Conservation (phyloP, 495 filamentous ascomycete species). For the Sabuloglossum arenarium region DNA sequence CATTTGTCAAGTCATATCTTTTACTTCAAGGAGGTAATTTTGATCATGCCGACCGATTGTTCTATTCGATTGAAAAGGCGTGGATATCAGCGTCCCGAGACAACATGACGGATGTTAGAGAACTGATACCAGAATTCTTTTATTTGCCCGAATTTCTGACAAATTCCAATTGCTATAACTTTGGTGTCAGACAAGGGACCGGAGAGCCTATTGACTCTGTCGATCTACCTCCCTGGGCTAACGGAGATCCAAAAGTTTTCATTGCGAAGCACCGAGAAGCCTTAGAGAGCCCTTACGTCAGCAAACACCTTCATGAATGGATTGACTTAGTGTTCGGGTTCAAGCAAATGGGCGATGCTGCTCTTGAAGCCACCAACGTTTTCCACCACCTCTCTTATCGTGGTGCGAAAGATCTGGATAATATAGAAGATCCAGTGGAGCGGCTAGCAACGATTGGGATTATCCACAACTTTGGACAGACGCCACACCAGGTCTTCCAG, state of each 20-base stretch:
- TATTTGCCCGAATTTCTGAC: slow-evolving; percentile 83
- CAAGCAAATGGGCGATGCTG: slow-evolving; percentile 88
- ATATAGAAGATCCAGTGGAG: slow-evolving; percentile 73
- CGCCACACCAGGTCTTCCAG: slow-evolving; percentile 82
- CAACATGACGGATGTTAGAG: slow-evolving; percentile 83
- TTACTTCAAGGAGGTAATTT: slow-evolving; percentile 92
- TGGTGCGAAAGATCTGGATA: slow-evolving; percentile 79
- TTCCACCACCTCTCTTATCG: slow-evolving; percentile 92
- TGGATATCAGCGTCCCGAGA: slow-evolving; percentile 80
- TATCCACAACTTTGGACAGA: slow-evolving; percentile 97
- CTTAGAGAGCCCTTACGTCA: slow-evolving; percentile 85
- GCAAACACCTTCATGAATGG: slow-evolving; percentile 77
- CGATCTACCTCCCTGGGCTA: slow-evolving; percentile 81
- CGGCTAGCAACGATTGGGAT: slow-evolving; percentile 74
- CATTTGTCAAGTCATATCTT: slow-evolving; percentile 92
- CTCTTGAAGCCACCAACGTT: slow-evolving; percentile 78
- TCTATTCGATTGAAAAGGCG: slow-evolving; percentile 79
- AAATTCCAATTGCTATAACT: slow-evolving; percentile 86
- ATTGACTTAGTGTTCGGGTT: slow-evolving; percentile 90
- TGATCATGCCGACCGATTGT: slow-evolving; percentile 86
- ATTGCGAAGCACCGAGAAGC: slow-evolving; percentile 87
- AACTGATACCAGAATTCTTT: slow-evolving; percentile 92
- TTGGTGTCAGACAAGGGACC: slow-evolving; percentile 64
- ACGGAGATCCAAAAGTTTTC: slow-evolving; percentile 90
- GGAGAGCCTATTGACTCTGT: slow-evolving; percentile 67